Base-by-base conservation (phyloP, 2,329 filamentous ascomycete genomes). In the Pseudogymnoascus sp. region DNA sequence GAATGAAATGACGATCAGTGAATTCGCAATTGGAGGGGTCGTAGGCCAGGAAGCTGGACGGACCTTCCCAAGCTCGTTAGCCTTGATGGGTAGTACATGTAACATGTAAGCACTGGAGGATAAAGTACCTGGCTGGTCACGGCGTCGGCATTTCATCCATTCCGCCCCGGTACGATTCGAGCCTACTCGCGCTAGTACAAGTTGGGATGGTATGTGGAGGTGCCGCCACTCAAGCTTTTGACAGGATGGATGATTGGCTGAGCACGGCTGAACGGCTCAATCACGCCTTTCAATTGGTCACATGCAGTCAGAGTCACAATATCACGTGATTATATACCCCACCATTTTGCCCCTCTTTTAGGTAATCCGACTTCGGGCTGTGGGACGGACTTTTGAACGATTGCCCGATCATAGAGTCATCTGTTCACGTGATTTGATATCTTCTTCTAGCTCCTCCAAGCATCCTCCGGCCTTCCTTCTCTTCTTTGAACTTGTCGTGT, bases 11-110 rank as follows among this genome's bases (percentile, higher is more conserved):
- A 56, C 50, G 26, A 56, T 56, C 29, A 56, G 50, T 56, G 50
- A 56, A 56, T 56, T 56, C 50, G 50, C 50, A 56, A 56, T 33
- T 56, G 47, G 47, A 56, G 47, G 47, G 47, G 47, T 14, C 4
- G 26, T 53, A 29, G 8, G 26, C 26, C 26, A 31, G 13, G 24
- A 19, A 56, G 50, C 50, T 56, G 4, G 50, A 56, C 50, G 4
- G 50, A 56, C 50, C 50, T 56, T 56, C 50, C 50, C 50, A 56
- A 56, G n/a, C 29, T 19, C 50, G 50, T 56, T 56, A 56, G 50
- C 50, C 29, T 56, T 56, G 50, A 10, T 50, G 14, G 44, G 21
- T 50, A 26, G 44, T 53, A 53, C 26, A 31, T 31, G 26, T 31
- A 31, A 16, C 44, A 33, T 33, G 31, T 33, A 33, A 33, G 10